These are phyloP conservation scores for Trichoderma asperellum DNA, from an alignment of 2,329 filamentous ascomycete species.

Conservation along the genomic window DNA sequence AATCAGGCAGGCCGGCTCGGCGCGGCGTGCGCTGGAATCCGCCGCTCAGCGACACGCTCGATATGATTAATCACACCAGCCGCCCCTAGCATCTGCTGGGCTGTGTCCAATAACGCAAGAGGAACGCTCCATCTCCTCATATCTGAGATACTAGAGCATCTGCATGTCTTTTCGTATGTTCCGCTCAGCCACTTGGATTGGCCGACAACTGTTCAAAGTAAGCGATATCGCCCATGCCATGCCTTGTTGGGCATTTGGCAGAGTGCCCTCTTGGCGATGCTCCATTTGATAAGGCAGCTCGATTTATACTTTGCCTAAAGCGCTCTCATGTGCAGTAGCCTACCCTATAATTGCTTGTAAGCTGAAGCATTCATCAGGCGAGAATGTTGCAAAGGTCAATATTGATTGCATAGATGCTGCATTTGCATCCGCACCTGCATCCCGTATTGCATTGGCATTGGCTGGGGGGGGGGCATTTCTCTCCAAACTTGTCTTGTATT, in stretches of 20 bases:
- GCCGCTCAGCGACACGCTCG: neutral
- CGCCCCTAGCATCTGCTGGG: neutral
- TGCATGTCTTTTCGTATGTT: slow-evolving; percentile 7
- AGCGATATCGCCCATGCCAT: neutral
- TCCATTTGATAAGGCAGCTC: neutral
- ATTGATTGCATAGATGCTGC: neutral
- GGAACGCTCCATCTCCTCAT: neutral
- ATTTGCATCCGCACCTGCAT: neutral
- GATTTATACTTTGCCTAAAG: neutral
- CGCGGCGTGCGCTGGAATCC: neutral
- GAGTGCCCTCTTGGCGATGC: neutral
- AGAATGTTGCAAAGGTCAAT: neutral
- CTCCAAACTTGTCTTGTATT: neutral
- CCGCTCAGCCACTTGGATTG: neutral
- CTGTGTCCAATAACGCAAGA: slow-evolving; percentile 2
- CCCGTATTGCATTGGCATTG: neutral
- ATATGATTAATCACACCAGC: slow-evolving; percentile 12
- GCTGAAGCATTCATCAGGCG: neutral
- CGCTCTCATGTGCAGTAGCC: neutral
- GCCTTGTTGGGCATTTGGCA: neutral
- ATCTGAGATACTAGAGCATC: neutral
- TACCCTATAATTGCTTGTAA: neutral
- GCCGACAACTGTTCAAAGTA: neutral
- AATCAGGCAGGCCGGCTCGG: neutral
- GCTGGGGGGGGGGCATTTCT: neutral